phyloP scores from a whole-genome alignment of 2,329 filamentous ascomycete species.

The Xylariaceae sp. region DNA sequence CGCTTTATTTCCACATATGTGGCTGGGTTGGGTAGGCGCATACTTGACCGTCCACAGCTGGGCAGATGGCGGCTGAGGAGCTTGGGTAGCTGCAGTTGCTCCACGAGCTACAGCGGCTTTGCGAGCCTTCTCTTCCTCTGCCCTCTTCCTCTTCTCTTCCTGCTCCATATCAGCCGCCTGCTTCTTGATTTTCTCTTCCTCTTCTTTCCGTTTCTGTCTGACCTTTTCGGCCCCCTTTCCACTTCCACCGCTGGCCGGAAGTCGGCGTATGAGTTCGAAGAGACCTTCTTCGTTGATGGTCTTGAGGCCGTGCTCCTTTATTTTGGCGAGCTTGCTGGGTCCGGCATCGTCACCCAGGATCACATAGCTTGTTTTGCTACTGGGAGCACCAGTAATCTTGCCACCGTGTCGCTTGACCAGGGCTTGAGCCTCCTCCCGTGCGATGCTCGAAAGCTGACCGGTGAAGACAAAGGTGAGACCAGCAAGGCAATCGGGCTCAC shows the following conservation, averaged over 20 bases:
- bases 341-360: constrained; percentile 88
- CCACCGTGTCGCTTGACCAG: constrained; percentile 92
- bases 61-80: constrained; percentile 43
- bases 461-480: constrained; percentile 95
- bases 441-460: constrained; percentile 72
- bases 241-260: constrained; percentile 82
- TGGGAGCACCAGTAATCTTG: constrained; percentile 79
- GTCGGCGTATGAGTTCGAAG: constrained; percentile 72
- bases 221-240: constrained; percentile 83
- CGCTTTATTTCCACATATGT: constrained; percentile 93
- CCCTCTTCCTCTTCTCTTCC: constrained; percentile 61
- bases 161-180: constrained; percentile 81
- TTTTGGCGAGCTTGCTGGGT: constrained; percentile 86
- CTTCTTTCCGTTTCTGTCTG: constrained; percentile 76
- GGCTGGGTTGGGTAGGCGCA: constrained; percentile 73
- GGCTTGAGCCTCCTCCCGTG: constrained; percentile 76
- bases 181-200: constrained; percentile 74
- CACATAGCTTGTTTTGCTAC: constrained; percentile 89
- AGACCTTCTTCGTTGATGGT: constrained; percentile 92
- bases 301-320: constrained; percentile 71
- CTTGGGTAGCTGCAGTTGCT: constrained; percentile 31
- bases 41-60: constrained; percentile 94
- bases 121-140: constrained; percentile 48
- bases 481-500: constrained; percentile 81
- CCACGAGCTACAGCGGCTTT: constrained; percentile 44